A percentile compares a stretch with the other conserved stretches of the same genome.
These are phyloP conservation scores for Croton laevigatus DNA, from an alignment of 441 rosid species.

Conservation along the genomic window DNA sequence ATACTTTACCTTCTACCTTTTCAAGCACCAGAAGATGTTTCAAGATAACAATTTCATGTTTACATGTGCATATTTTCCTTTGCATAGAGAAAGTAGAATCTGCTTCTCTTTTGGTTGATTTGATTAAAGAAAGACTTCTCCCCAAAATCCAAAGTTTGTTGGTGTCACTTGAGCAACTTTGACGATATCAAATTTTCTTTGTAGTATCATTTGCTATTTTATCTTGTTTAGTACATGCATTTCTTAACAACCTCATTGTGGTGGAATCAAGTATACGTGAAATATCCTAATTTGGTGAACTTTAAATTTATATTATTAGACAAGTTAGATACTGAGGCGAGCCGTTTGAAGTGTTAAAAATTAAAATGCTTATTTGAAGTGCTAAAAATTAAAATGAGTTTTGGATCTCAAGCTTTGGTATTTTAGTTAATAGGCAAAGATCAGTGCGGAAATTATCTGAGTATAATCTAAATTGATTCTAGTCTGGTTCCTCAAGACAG, in stretches of 20 bases:
- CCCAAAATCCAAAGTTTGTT: background rate
- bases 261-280: background rate
- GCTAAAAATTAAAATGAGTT: background rate
- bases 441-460: background rate
- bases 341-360: background rate
- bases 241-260: background rate
- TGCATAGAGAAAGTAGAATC: background rate
- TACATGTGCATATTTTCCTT: background rate
- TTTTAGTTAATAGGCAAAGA: background rate
- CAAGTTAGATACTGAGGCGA: background rate
- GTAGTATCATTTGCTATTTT: background rate
- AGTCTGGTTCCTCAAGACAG: background rate
- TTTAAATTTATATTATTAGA: background rate
- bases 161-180: background rate
- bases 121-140: background rate
- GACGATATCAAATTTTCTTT: background rate
- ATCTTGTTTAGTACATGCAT: background rate
- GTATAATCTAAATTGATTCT: background rate
- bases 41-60: background rate
- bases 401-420: background rate
- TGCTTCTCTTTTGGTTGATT: background rate
- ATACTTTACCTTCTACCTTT: constrained; percentile 8
- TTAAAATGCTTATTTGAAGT: background rate
- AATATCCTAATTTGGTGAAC: background rate
- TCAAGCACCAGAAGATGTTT: background rate